These are phyloP conservation scores for Aspergillus leporis DNA, from an alignment of 495 filamentous ascomycete genomes.

Conservation along the genomic window DNA sequence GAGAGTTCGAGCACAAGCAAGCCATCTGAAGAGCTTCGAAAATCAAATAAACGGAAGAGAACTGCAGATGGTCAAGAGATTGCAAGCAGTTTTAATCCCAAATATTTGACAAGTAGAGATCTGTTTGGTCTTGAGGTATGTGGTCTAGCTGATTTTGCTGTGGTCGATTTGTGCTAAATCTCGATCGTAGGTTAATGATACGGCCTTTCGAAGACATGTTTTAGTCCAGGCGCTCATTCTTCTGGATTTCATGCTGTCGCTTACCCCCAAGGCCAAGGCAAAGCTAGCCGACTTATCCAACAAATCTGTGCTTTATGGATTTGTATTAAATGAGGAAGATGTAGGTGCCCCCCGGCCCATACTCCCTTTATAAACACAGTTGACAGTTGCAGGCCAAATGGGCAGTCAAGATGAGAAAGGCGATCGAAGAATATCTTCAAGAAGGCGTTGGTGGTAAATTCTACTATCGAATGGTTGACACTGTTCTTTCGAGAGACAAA, in stretches of 20 bases:
- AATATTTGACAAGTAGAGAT: slow-evolving; percentile 92
- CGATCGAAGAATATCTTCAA: slow-evolving; percentile 77
- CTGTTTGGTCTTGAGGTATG: slow-evolving; percentile 90
- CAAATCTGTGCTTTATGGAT: slow-evolving; percentile 82
- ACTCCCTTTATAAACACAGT: slow-evolving; percentile 22
- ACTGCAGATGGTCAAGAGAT: slow-evolving; percentile 59
- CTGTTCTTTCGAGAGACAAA: slow-evolving; percentile 89
- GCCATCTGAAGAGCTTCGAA: slow-evolving; percentile 58
- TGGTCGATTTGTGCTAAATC: not conserved
- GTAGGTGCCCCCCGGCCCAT: slow-evolving; percentile 45
- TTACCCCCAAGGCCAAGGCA: slow-evolving; percentile 79
- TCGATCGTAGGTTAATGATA: slow-evolving; percentile 72
- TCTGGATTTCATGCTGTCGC: slow-evolving; percentile 86
- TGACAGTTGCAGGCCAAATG: slow-evolving; percentile 61
- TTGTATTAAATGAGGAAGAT: slow-evolving; percentile 77
- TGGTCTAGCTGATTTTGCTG: not conserved
- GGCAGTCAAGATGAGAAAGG: slow-evolving; percentile 68
- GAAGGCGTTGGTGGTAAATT: slow-evolving; percentile 72
- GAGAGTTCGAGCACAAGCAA: slow-evolving; percentile 49
- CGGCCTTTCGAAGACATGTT: slow-evolving; percentile 90
- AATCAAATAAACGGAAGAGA: slow-evolving; percentile 73
- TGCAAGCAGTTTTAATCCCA: slow-evolving; percentile 85
- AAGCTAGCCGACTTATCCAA: slow-evolving; percentile 73
- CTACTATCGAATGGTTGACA: slow-evolving; percentile 95
- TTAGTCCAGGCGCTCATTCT: slow-evolving; percentile 92